Evolutionary conservation across 768 basidiomycete species (phyloP), one percentile per base, ranked within the genome.

Genomic region (Boletus huronensis): DNA sequence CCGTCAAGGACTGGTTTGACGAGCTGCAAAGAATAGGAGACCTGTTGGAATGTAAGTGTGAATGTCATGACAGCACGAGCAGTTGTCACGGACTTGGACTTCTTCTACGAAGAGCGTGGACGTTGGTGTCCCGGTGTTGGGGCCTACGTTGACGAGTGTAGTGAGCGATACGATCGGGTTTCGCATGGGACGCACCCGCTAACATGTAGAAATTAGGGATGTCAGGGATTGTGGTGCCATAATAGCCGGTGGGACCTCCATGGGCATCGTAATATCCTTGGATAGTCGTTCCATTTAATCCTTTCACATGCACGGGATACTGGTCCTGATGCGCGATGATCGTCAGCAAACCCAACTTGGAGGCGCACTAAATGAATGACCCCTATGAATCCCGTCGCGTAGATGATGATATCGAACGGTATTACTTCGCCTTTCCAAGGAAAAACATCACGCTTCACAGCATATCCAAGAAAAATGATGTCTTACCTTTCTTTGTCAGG

Each of bases 181-280:
- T 46, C 40, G 19, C n/a, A 19, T 25, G 40, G 6, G 40, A 58
- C 63, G 25, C n/a, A 69, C 70, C 72, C 21, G 57, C 51, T 9
- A 74, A 35, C 54, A 66, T 62, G 57, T 67, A 73, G 50, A 71
- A 70, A 39, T 74, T 75, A 1, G 74, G 73, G n/a, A 74, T 74
- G 17, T 60, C 65, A 6, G 73, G 74, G 34, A 75, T 50, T 9
- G 63, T 50, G 2, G 70, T 69, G 13, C 73, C 71, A 21, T 53
- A 53, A 52, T 75, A 75, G 6, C 67, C 72, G 6, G 67, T 64
- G 6, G 73, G 73, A 11, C 73, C 72, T 4, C 62, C 69, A 7
- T 70, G 62, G 1, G 54, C 48, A 5, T 65, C 55, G 29, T 61
- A 73, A 44, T 68, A 75, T 26, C 65, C 67, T 31, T 58, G 50